Conservation (phyloP, 192 early-diverging fungal species). For the Coemansia erecta region DNA sequence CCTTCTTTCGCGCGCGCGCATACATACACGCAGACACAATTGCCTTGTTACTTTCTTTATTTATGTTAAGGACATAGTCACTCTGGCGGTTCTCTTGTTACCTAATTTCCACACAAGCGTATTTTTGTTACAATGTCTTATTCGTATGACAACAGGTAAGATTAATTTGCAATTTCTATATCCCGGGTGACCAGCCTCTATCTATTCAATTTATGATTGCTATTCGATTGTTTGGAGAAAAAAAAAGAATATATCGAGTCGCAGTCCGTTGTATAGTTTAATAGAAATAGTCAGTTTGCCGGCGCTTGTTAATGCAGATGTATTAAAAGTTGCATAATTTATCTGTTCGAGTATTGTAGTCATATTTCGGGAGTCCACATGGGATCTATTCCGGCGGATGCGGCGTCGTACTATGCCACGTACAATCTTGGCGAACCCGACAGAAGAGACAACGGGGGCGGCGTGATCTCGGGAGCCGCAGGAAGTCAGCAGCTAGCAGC, state of each 20-base stretch:
- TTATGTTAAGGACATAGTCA: no score
- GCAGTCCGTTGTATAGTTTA: constrained; percentile 1
- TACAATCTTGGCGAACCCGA: constrained; percentile 29
- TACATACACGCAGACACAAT: neutral
- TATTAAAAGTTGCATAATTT: constrained; percentile 8
- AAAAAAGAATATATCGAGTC: neutral
- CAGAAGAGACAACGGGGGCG: constrained; percentile 25
- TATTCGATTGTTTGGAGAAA: neutral
- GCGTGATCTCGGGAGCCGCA: constrained; percentile 12
- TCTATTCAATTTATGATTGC: neutral
- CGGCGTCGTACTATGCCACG: constrained; percentile 37
- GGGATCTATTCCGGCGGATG: constrained; percentile 39
- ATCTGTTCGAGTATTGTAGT: constrained; percentile 22
- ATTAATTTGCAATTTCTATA: neutral
- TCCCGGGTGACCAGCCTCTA: neutral
- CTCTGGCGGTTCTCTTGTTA: neutral
- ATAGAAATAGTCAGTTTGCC: neutral
- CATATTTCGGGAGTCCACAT: constrained; percentile 42
- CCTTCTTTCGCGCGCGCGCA: neutral
- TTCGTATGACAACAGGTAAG: constrained; percentile 49
- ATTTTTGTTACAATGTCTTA: constrained; percentile 28
- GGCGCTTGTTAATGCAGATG: neutral
- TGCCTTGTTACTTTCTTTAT: no score
- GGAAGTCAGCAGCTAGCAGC: constrained; percentile 22
- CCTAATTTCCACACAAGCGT: neutral